Evolutionary conservation across 345 rosid species (phyloP), one percentile per base, ranked within the genome.

Genomic region (Gossypium longicalyx): DNA sequence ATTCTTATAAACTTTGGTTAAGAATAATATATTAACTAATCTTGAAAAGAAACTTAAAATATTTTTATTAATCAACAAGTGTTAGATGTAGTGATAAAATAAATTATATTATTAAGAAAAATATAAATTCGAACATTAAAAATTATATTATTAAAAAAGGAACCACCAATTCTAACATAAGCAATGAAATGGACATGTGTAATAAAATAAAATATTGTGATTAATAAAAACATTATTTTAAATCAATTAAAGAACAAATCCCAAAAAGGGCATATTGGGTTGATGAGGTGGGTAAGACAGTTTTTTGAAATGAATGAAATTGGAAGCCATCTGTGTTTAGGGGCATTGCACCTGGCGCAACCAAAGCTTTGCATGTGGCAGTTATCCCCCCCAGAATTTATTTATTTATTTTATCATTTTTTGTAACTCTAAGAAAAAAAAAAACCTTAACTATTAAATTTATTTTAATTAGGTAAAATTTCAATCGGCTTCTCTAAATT

Each of bases 261-360:
- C 62, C 62, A 58, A 23, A 58, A 58, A 27, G 34, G 2, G 16
- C 34, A 58, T 20, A 57, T 57, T 57, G 12, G 4, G 61, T 57
- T 54, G 70, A 81, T 76, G 57, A 76, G 83, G 85, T 71, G 63
- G 84, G 79, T 82, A 80, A 79, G 64, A 64, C 82, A 44, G 83
- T 83, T 69, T 79, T 4, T 3, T 6, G 2, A 56, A 27, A 72
- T 71, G 67, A 56, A 38, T 34, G 48, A 59, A 59, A 29, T 2
- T 72, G 20, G 41, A 48, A 53, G 59, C 19, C 70, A 71, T 72
- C 65, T 38, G 12, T 12, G 41, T 17, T 17, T 71, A 74, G 82
- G 79, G 77, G 72, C 87, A 80, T 59, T 82, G 89, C 87, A 84
- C 83, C 87, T 84, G 83, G 84, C 80, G 49, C 67, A 70, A 70